A percentile compares a stretch with the other conserved stretches of the same genome.
Conservation (phyloP, 1,284 basidiomycete genomes). For the Cryptococcus depauperatus region DNA sequence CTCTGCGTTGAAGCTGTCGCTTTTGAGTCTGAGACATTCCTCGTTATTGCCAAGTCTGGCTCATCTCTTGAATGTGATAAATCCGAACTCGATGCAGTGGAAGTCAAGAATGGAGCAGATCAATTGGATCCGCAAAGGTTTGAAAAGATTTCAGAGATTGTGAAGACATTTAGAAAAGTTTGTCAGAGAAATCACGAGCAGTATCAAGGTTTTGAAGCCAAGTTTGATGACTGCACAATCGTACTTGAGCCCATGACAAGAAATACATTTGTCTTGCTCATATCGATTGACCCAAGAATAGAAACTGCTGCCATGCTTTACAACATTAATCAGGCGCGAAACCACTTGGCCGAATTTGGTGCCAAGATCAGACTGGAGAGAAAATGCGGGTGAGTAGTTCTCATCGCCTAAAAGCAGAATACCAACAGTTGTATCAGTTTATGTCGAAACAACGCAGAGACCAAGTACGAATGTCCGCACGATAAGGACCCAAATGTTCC, state of each 20-base stretch:
- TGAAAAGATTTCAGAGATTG: slow-evolving; percentile 89
- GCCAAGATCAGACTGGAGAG: slow-evolving; percentile 24
- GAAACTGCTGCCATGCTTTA: slow-evolving; percentile 48
- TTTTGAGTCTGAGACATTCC: slow-evolving; percentile 94
- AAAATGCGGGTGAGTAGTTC: slow-evolving; percentile 36
- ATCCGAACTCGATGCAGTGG: slow-evolving; percentile 30
- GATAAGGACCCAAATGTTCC: slow-evolving; percentile 28
- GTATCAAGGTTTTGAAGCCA: slow-evolving; percentile 71
- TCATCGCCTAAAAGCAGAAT: too few species aligned
- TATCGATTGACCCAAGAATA: slow-evolving; percentile 78
- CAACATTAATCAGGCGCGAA: slow-evolving; percentile 46
- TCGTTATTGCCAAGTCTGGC: slow-evolving; percentile 68
- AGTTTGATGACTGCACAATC: slow-evolving; percentile 63
- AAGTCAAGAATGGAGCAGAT: slow-evolving; percentile 45
- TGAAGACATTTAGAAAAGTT: slow-evolving; percentile 89
- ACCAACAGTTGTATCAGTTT: slow-evolving; percentile 16
- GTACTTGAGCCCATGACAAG: slow-evolving; percentile 90
- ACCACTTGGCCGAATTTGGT: slow-evolving; percentile 47
- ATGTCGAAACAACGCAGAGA: slow-evolving; percentile 25
- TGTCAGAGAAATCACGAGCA: slow-evolving; percentile 68
- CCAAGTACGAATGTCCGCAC: slow-evolving; percentile 29
- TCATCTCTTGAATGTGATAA: slow-evolving; percentile 40
- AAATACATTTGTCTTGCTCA: slow-evolving; percentile 81
- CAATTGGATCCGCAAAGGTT: slow-evolving; percentile 72
- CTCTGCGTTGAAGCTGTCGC: slow-evolving; percentile 88